phyloP scores from a whole-genome alignment of 805 yeast genomes.

The Priceomyces carsonii region DNA sequence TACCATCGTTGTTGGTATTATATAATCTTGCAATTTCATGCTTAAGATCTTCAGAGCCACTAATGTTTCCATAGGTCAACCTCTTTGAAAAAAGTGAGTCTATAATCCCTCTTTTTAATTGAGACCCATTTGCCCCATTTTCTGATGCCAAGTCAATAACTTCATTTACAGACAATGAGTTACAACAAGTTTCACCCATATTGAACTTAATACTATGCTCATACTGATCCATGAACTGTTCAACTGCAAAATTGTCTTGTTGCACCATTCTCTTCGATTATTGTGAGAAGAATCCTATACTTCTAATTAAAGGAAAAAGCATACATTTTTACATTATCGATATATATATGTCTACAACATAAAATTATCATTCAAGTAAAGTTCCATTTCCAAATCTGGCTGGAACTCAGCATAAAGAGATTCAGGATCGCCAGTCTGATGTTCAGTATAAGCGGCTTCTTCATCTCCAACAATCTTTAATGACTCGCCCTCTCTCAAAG shows the following conservation, averaged over 20 bases:
- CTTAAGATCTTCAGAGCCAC: slow-evolving; percentile 45
- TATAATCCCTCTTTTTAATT: slow-evolving; percentile 11
- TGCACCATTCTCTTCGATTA: slow-evolving; percentile 39
- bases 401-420: slow-evolving; percentile 72
- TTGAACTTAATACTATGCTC: slow-evolving; percentile 42
- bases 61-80: slow-evolving; percentile 48
- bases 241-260: slow-evolving; percentile 50
- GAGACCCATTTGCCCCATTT: slow-evolving; percentile 5
- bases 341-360: no score
- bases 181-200: slow-evolving; percentile 55
- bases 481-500: slow-evolving; percentile 39
- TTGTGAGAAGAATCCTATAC: no score
- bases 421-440: slow-evolving; percentile 63
- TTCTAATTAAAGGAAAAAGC: no score
- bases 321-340: no score
- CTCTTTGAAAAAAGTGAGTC: slow-evolving; percentile 22
- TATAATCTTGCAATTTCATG: slow-evolving; percentile 36
- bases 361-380: no score
- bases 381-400: slow-evolving; percentile 56
- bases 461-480: slow-evolving; percentile 53
- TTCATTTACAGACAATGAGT: slow-evolving; percentile 43
- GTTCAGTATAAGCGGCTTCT: slow-evolving; percentile 66
- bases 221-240: slow-evolving; percentile 54
- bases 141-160: slow-evolving; percentile 18
- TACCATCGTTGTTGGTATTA: slow-evolving; percentile 17